Conservation (phyloP, 306 rosid species). For the Casuarina equisetifolia region DNA sequence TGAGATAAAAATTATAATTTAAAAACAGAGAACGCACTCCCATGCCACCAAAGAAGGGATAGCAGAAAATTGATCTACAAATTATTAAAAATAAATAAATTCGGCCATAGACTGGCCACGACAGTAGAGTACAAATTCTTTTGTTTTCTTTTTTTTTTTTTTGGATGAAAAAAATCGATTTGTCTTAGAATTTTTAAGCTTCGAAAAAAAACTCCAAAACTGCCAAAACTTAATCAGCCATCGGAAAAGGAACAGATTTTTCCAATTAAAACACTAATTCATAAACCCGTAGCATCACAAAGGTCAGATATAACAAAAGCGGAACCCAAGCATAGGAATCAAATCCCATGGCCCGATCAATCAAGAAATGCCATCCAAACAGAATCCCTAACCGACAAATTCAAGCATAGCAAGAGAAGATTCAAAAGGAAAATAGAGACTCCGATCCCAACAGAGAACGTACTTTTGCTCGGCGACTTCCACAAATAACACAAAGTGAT, state of each 20-base stretch:
- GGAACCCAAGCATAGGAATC: background rate
- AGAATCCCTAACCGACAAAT: slow-evolving; percentile 13
- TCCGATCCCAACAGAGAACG: background rate
- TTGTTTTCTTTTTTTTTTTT: too few relatives aligned
- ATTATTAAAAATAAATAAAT: background rate
- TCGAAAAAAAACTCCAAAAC: background rate
- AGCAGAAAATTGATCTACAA: background rate
- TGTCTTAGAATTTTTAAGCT: background rate
- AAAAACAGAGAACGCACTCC: background rate
- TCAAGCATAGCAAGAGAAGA: background rate
- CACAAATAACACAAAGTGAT: background rate
- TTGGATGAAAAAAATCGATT: too few relatives aligned
- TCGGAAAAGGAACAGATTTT: background rate
- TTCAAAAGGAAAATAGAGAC: background rate
- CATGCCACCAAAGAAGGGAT: background rate
- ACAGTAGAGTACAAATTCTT: background rate
- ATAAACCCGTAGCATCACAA: background rate
- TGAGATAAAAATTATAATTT: background rate
- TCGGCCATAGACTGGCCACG: background rate
- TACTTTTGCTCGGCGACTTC: slow-evolving; percentile 14
- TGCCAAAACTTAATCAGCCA: background rate
- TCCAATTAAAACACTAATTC: background rate
- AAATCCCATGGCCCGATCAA: background rate
- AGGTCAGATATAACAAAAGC: background rate
- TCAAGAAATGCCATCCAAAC: background rate